Evolutionary conservation across 768 basidiomycete genomes (phyloP).

Genomic region (Russula sp.): DNA sequence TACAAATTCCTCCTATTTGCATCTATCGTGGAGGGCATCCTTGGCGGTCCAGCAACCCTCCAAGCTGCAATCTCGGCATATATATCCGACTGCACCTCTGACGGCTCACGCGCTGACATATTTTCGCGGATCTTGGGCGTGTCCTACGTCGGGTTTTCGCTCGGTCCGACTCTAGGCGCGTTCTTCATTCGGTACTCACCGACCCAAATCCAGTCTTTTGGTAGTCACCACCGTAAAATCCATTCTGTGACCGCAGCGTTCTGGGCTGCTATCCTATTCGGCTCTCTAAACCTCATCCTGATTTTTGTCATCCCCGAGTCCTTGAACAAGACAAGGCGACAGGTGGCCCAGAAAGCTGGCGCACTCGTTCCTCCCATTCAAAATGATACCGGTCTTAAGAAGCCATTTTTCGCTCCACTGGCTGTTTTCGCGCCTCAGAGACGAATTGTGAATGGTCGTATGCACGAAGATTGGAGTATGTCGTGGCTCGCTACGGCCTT

Average conservation of each 20-base stretch:
- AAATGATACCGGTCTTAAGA: slow-evolving; percentile 33
- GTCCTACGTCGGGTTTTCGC: slow-evolving; percentile 70
- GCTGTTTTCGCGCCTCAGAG: slow-evolving; percentile 63
- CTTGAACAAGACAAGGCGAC: slow-evolving; percentile 35
- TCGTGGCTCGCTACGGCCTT: slow-evolving; percentile 61
- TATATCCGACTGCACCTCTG: slow-evolving; percentile 78
- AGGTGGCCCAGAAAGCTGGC: slow-evolving; percentile 47
- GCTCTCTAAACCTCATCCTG: slow-evolving; percentile 54
- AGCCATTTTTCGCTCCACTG: slow-evolving; percentile 59
- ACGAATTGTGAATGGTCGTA: slow-evolving; percentile 42
- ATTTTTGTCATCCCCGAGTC: slow-evolving; percentile 56
- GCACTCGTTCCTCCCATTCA: slow-evolving; percentile 41
- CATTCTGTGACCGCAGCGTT: slow-evolving; percentile 51
- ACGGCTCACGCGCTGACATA: slow-evolving; percentile 69
- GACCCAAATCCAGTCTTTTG: slow-evolving; percentile 34
- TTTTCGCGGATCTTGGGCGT: slow-evolving; percentile 65
- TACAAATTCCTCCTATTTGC: slow-evolving; percentile 75
- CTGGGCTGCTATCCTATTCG: slow-evolving; percentile 47
- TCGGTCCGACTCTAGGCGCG: slow-evolving; percentile 70
- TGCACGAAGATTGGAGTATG: slow-evolving; percentile 61
- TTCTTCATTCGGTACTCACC: slow-evolving; percentile 49
- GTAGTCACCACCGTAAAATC: slow-evolving; percentile 31
- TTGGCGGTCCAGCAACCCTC: slow-evolving; percentile 73
- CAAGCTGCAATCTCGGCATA: slow-evolving; percentile 63
- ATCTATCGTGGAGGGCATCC: slow-evolving; percentile 73